A percentile compares a stretch with the other conserved stretches of the same genome.
Conservation (phyloP, 2,329 filamentous ascomycete genomes). For the Ambrosiella beaveri region DNA sequence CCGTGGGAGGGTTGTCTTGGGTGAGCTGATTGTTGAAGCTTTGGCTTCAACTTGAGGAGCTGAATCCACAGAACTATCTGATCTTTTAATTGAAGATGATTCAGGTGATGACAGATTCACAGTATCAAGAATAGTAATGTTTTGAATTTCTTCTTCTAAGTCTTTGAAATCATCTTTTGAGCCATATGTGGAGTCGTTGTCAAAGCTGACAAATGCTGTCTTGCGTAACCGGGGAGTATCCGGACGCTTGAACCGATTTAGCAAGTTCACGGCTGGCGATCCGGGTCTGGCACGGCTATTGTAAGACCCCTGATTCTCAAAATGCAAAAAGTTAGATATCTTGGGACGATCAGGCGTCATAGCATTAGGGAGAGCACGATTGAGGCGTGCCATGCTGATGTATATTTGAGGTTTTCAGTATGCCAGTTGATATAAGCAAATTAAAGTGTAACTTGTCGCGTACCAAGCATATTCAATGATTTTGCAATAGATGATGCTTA, state of each 20-base stretch:
- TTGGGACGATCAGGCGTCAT: neutral
- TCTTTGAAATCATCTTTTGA: neutral
- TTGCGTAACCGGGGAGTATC: slow-evolving; percentile 1
- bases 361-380: neutral
- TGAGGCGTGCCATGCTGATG: neutral
- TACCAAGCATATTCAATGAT: too few species aligned
- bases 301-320: neutral
- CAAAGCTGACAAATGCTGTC: neutral
- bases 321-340: neutral
- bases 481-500: neutral
- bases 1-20: neutral
- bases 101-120: slow-evolving; percentile 1
- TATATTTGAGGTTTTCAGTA: neutral
- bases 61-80: neutral
- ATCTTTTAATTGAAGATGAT: neutral
- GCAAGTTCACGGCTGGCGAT: neutral
- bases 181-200: neutral
- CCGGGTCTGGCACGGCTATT: neutral
- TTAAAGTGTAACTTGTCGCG: too few species aligned
- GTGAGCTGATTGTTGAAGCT: neutral
- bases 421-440: too few species aligned
- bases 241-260: neutral
- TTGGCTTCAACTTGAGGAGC: neutral
- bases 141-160: neutral
- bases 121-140: slow-evolving; percentile 3